These are phyloP conservation scores for Vigna angularis DNA, from an alignment of 306 rosid species.

Conservation along the genomic window DNA sequence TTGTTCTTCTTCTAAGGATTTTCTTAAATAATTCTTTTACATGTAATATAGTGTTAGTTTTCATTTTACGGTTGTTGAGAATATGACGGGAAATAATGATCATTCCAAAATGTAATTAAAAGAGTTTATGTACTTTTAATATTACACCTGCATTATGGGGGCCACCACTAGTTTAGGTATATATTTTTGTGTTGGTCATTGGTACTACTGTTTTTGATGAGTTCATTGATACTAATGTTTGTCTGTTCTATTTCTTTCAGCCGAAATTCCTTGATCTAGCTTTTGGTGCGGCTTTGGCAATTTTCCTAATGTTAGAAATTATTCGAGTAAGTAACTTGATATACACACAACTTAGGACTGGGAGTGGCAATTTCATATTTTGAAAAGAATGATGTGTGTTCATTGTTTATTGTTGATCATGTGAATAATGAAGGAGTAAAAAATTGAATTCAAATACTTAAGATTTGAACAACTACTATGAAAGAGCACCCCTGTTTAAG, in stretches of 20 bases:
- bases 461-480: constrained; percentile 26
- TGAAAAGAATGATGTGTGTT: constrained; percentile 2
- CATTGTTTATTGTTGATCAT: constrained; percentile 25
- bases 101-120: constrained; percentile 3
- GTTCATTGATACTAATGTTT: constrained; percentile 19
- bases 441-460: constrained; percentile 15
- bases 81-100: constrained; percentile 18
- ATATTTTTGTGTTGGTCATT: constrained; percentile 32
- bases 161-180: background rate
- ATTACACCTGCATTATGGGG: background rate
- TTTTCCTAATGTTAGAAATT: constrained; percentile 85
- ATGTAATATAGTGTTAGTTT: background rate
- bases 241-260: constrained; percentile 62
- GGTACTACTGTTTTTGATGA: background rate
- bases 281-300: constrained; percentile 90
- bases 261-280: constrained; percentile 89
- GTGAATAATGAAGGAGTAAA: constrained; percentile 6
- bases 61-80: constrained; percentile 16
- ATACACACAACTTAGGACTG: constrained; percentile 20
- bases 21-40: background rate
- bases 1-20: background rate
- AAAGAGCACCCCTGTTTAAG: constrained; percentile 16
- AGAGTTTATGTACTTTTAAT: background rate
- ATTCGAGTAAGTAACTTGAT: constrained; percentile 75
- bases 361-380: constrained; percentile 32